Evolutionary conservation across 2,329 filamentous ascomycete species (phyloP).

Genomic region (Ustulina deusta): DNA sequence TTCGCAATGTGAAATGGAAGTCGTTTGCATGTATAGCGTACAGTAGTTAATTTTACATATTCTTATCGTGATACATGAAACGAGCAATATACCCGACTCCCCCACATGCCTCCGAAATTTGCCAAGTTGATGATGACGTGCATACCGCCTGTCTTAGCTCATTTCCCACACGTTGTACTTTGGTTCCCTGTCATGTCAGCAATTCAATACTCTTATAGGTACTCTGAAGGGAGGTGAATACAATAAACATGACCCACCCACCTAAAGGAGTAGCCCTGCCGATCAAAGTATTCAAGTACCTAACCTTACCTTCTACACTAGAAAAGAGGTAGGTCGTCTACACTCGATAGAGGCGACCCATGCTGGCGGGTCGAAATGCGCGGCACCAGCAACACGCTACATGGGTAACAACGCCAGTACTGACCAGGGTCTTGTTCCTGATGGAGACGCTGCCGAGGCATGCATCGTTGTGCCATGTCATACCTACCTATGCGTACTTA

Average conservation of each 20-base stretch:
- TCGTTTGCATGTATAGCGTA: not conserved
- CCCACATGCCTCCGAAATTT: not conserved
- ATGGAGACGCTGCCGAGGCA: not conserved
- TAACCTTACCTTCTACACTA: not conserved
- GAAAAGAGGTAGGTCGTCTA: not conserved
- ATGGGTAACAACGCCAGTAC: not conserved
- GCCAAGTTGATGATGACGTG: not conserved
- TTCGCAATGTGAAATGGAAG: not conserved
- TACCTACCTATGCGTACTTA: not conserved
- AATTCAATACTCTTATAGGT: no score
- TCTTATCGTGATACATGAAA: not conserved
- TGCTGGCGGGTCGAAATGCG: conserved; percentile 1
- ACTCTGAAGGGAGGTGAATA: no score
- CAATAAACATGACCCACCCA: not conserved
- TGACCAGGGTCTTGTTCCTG: not conserved
- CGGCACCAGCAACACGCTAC: not conserved
- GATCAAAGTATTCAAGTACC: not conserved
- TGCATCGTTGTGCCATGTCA: not conserved
- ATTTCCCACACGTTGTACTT: not conserved
- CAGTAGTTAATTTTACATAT: not conserved
- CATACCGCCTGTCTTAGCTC: no score
- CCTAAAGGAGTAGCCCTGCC: not conserved
- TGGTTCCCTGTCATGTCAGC: no score
- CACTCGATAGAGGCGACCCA: not conserved
- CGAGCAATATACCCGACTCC: not conserved